Evolutionary conservation across 2,329 filamentous ascomycete species (phyloP), one percentile per base, ranked within the genome.

Genomic region (Aspergillus pseudonomiae): DNA sequence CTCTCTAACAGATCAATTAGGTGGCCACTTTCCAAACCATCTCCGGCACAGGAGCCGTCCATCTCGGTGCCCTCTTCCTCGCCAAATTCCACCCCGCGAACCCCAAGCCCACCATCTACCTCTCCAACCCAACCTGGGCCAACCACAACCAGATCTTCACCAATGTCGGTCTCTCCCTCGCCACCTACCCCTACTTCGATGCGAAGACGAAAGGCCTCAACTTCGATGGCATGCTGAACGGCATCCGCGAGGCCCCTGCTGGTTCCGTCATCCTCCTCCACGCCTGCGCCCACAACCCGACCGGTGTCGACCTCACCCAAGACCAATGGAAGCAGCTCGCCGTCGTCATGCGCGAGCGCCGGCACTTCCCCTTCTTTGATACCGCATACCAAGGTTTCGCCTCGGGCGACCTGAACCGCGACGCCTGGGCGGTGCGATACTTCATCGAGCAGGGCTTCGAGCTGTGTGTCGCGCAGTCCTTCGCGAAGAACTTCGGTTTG

Each of bases 71-170:
- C 67, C 89, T 96, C 71, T 99, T 99, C 88, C 90, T 99, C 65
- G 84, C 91, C 78, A 94, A 90, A 79, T 99, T 98, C 88, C 97
- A 92, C 85, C 84, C 83, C 63, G 80, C 74, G 78, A 60, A 77
- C 84, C 74, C 85, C 86, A 76, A 88, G 85, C 74, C 85, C 86
- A 75, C 88, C 85, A 88, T 96, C 81, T 97, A 97, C 85, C 85
- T 98, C 79, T 97, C 93, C 74, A 91, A 91, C 79, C 95, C 95
- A 59, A 99, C 95, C 66, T 99, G 95, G 95, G 93, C 91, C 71
- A 99, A 99, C 84, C 95, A 99, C 88, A 90, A 96, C 83, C 95
- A 98, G 81, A 97, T 99, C 85, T 97, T 99, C 84, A 87, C 85
- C 80, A 98, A 98, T 77, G 93, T 97, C 75, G 85, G 87, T 71